A percentile compares a stretch with the other conserved stretches of the same genome.
These are phyloP conservation scores for Globisporangium cylindrosporum DNA, from an alignment of 352 stramenopile genomes.

Conservation along the genomic window DNA sequence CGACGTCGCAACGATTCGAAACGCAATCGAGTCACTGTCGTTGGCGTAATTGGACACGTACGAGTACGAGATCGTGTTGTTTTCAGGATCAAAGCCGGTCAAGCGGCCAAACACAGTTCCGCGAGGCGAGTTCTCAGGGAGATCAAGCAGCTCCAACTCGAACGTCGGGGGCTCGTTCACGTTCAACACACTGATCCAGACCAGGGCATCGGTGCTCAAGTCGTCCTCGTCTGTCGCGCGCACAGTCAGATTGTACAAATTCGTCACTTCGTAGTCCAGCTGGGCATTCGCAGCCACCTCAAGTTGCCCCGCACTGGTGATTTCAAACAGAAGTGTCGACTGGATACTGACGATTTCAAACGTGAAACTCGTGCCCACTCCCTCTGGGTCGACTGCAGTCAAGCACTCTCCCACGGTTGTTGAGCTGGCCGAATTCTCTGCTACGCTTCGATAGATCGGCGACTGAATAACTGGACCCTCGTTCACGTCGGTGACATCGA, in stretches of 20 bases:
- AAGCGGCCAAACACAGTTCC: slow-evolving; percentile 41
- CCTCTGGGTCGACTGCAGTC: slow-evolving; percentile 5
- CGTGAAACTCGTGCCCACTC: background rate
- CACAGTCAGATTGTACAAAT: slow-evolving; percentile 20
- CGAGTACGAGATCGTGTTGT: slow-evolving; percentile 37
- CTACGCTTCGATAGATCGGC: slow-evolving; percentile 7
- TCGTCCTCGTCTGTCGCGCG: slow-evolving; percentile 23
- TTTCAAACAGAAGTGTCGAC: slow-evolving; percentile 9
- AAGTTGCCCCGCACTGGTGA: slow-evolving; percentile 9
- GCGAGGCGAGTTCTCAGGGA: slow-evolving; percentile 41
- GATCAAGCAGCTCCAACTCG: slow-evolving; percentile 4
- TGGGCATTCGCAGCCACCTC: slow-evolving; percentile 2
- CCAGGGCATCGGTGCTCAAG: slow-evolving; percentile 9
- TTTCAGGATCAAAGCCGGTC: slow-evolving; percentile 46
- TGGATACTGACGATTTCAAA: slow-evolving; percentile 13
- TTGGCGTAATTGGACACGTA: slow-evolving; percentile 27
- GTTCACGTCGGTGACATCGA: slow-evolving; percentile 7
- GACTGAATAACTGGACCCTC: slow-evolving; percentile 6
- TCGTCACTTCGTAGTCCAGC: slow-evolving; percentile 17
- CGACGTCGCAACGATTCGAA: slow-evolving; percentile 37
- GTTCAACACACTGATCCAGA: slow-evolving; percentile 26
- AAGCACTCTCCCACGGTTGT: background rate
- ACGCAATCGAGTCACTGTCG: slow-evolving; percentile 23
- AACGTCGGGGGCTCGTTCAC: slow-evolving; percentile 33
- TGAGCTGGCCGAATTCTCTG: slow-evolving; percentile 1